Evolutionary conservation across 495 filamentous ascomycete genomes (phyloP).

Genomic region (Chaetomium cochliodes): DNA sequence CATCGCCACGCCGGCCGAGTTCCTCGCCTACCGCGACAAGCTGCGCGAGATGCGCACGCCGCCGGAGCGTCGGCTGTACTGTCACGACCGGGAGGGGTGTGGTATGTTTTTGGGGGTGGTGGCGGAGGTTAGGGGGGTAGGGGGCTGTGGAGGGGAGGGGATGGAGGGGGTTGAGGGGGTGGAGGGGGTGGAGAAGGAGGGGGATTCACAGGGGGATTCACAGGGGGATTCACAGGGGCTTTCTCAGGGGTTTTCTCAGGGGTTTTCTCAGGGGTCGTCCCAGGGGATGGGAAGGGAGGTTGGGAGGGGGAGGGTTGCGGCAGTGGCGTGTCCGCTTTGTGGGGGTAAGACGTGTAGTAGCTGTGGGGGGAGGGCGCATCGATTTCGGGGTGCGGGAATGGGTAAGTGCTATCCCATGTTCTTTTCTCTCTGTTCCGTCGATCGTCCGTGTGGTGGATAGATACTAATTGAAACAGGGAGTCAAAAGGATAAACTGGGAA

Average conservation of each 20-base stretch:
- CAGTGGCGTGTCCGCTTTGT: background rate
- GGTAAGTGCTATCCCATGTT: background rate
- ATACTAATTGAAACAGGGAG: background rate
- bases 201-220: too few species aligned
- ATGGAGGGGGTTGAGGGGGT: background rate
- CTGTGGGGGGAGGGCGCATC: constrained; percentile 6
- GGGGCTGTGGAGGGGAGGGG: background rate
- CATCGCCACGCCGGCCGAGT: constrained; percentile 15
- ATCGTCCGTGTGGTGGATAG: too few species aligned
- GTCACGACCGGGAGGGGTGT: constrained; percentile 14
- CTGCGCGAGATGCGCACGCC: constrained; percentile 16
- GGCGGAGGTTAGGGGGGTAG: background rate
- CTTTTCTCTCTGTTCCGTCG: background rate
- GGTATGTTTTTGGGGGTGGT: constrained; percentile 17
- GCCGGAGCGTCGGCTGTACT: constrained; percentile 13
- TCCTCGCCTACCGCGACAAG: constrained; percentile 22
- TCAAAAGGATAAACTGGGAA: background rate
- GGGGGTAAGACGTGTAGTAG: constrained; percentile 2
- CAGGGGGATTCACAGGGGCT: background rate
- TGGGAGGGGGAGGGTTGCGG: background rate
- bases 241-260: background rate
- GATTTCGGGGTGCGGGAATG: background rate
- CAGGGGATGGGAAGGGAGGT: background rate
- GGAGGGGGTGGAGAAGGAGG: too few species aligned
- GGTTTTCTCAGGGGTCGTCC: background rate